These are phyloP conservation scores for Cercospora beticola DNA, from an alignment of 2,329 filamentous ascomycete species.

Conservation along the genomic window DNA sequence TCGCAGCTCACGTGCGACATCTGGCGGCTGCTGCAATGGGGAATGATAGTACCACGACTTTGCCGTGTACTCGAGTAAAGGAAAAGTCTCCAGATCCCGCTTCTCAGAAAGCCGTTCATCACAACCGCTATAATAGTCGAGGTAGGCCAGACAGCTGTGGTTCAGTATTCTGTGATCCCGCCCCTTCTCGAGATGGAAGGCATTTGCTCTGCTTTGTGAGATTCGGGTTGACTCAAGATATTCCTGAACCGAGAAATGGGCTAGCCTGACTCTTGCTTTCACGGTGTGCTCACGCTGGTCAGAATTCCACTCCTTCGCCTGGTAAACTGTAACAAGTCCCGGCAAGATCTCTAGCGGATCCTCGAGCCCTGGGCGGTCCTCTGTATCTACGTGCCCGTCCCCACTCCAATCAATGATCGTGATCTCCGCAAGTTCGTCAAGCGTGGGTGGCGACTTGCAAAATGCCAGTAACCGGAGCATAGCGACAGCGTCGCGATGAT, in stretches of 20 bases:
- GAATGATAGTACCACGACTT: slow-evolving; percentile 15
- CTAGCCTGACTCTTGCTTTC: slow-evolving; percentile 13
- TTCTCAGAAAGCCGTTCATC: not conserved
- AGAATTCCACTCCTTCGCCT: too few species aligned
- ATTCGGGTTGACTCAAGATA: slow-evolving; percentile 16
- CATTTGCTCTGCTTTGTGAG: not conserved
- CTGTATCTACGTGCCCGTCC: slow-evolving; percentile 17
- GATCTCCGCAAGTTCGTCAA: slow-evolving; percentile 28
- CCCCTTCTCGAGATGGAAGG: slow-evolving; percentile 14
- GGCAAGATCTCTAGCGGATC: slow-evolving; percentile 21
- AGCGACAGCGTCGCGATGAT: slow-evolving; percentile 21
- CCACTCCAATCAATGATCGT: slow-evolving; percentile 18
- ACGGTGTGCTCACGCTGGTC: too few species aligned
- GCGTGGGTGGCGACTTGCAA: slow-evolving; percentile 20
- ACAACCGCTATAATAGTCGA: slow-evolving; percentile 14
- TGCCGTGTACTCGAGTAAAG: slow-evolving; percentile 21
- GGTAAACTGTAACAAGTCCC: slow-evolving; percentile 20
- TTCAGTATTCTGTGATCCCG: slow-evolving; percentile 11
- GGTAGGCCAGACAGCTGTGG: slow-evolving; percentile 19
- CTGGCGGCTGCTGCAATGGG: slow-evolving; percentile 5
- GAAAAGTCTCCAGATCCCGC: slow-evolving; percentile 8
- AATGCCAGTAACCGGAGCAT: slow-evolving; percentile 29
- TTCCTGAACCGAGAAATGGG: not conserved
- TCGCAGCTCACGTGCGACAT: not conserved
- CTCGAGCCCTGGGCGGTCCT: slow-evolving; percentile 8